phyloP scores from a whole-genome alignment of 345 rosid species.

The Xanthoceras sorbifolium region DNA sequence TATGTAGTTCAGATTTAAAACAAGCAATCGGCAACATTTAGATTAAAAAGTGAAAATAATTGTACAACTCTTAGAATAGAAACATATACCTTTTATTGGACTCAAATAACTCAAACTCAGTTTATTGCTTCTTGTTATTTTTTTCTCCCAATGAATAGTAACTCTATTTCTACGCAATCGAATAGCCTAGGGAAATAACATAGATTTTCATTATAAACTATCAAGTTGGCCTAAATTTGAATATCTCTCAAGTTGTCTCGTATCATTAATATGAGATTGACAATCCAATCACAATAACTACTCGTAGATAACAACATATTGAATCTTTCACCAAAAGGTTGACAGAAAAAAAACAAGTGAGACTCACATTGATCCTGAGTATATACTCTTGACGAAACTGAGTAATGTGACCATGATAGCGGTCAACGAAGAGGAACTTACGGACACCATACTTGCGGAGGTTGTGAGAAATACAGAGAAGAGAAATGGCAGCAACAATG shows the following conservation, averaged over 20 bases:
- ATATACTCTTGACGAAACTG: conserved; percentile 31
- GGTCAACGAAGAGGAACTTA: conserved; percentile 43
- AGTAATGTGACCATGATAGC: conserved; percentile 25
- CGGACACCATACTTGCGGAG: conserved; percentile 38
- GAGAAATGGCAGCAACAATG: conserved; percentile 36
- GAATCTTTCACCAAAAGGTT: not conserved
- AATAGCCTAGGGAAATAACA: no score
- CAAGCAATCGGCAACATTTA: not conserved
- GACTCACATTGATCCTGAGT: conserved; percentile 34
- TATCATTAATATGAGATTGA: no score
- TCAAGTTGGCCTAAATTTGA: no score
- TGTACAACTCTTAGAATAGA: no score
- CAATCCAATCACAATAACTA: not conserved
- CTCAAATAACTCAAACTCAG: no score
- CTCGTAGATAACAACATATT: no score
- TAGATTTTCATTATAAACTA: no score
- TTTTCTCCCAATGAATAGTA: no score
- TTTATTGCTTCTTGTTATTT: no score
- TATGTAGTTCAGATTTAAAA: not conserved
- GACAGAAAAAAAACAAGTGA: not conserved
- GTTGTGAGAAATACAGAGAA: conserved; percentile 33
- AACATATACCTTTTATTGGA: no score
- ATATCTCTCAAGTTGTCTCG: no score
- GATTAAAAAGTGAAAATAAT: not conserved
- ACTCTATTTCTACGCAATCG: no score